A percentile compares a stretch with the other conserved stretches of the same genome.
These are phyloP conservation scores for Pyrenopolyporus hunteri DNA, from an alignment of 495 filamentous ascomycete species.

Conservation along the genomic window DNA sequence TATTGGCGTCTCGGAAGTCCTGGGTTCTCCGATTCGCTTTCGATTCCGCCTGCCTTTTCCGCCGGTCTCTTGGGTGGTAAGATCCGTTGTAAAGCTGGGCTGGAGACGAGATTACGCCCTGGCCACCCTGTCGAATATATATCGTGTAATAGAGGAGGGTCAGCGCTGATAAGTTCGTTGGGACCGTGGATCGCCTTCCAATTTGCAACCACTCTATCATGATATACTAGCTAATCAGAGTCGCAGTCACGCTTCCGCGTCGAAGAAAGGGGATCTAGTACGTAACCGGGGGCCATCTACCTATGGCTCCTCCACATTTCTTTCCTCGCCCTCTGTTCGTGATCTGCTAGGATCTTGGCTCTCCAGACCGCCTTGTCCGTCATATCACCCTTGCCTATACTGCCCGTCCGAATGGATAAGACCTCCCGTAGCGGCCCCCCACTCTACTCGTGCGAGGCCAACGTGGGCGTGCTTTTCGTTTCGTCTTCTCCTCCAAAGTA, in stretches of 20 bases:
- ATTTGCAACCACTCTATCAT: slow-evolving; percentile 28
- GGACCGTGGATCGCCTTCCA: slow-evolving; percentile 8
- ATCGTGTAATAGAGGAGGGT: slow-evolving; percentile 33
- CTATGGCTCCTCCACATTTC: slow-evolving; percentile 31
- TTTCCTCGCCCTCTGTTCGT: slow-evolving; percentile 20
- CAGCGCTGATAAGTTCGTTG: slow-evolving; percentile 14
- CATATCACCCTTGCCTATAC: slow-evolving; percentile 27
- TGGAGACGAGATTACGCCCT: slow-evolving; percentile 25
- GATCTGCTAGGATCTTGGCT: slow-evolving; percentile 35
- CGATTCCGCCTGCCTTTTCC: slow-evolving; percentile 6
- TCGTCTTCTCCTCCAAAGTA: slow-evolving; percentile 22
- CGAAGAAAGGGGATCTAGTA: slow-evolving; percentile 15
- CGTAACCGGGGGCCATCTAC: slow-evolving; percentile 15
- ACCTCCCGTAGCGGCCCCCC: slow-evolving; percentile 34
- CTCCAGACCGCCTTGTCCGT: slow-evolving; percentile 33
- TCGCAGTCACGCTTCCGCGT: slow-evolving; percentile 22
- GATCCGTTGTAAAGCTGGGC: slow-evolving; percentile 5
- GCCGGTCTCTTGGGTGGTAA: slow-evolving; percentile 20
- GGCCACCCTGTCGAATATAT: slow-evolving; percentile 14
- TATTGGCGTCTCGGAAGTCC: slow-evolving; percentile 16
- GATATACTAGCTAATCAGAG: slow-evolving; percentile 35
- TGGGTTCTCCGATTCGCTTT: slow-evolving; percentile 29
- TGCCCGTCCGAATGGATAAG: slow-evolving; percentile 37
- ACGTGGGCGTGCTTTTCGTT: slow-evolving; percentile 26
- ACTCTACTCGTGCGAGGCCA: slow-evolving; percentile 30